Percentiles rank a stretch among this genome's conserved stretches.
These are phyloP conservation scores for Monosporozyma siamensis DNA, from an alignment of 805 yeast genomes.

Conservation along the genomic window DNA sequence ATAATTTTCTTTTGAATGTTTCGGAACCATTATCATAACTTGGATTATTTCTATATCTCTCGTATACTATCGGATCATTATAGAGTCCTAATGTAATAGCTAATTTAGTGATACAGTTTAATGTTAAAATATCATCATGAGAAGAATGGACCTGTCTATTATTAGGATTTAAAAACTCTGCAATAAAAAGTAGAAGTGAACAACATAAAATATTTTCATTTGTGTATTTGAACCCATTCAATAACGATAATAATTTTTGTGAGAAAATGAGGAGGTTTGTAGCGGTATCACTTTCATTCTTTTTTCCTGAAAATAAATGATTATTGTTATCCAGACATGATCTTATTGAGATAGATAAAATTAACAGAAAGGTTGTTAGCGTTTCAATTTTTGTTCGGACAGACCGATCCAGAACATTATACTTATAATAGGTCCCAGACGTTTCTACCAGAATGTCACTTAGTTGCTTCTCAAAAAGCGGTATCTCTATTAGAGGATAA, in stretches of 20 bases:
- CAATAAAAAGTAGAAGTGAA: conserved; percentile 9
- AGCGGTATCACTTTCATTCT: conserved; percentile 5
- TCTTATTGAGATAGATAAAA: conserved; percentile 8
- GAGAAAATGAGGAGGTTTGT: conserved; percentile 6
- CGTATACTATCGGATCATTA: conserved; percentile 8
- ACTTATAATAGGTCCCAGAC: conserved; percentile 4
- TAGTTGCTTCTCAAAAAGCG: conserved; percentile 8
- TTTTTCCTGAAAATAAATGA: neutral
- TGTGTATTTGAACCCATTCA: conserved; percentile 11
- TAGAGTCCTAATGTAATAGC: conserved; percentile 11
- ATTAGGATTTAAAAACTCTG: conserved; percentile 11
- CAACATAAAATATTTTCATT: conserved; percentile 12
- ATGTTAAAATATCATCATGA: conserved; percentile 7
- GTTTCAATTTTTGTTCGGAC: conserved; percentile 11
- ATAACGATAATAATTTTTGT: conserved; percentile 9
- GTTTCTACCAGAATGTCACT: conserved; percentile 3
- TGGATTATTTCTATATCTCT: conserved; percentile 4
- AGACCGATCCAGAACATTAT: conserved; percentile 6
- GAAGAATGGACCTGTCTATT: conserved; percentile 7
- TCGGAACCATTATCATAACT: neutral
- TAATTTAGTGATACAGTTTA: conserved; percentile 7
- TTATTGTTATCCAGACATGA: neutral
- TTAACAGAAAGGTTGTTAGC: conserved; percentile 6
- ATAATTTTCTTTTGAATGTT: conserved; percentile 10
- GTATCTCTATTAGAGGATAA: conserved; percentile 16